Conservation (phyloP, 1,139 yeast species). For the Nakaseomyces delphensis region DNA sequence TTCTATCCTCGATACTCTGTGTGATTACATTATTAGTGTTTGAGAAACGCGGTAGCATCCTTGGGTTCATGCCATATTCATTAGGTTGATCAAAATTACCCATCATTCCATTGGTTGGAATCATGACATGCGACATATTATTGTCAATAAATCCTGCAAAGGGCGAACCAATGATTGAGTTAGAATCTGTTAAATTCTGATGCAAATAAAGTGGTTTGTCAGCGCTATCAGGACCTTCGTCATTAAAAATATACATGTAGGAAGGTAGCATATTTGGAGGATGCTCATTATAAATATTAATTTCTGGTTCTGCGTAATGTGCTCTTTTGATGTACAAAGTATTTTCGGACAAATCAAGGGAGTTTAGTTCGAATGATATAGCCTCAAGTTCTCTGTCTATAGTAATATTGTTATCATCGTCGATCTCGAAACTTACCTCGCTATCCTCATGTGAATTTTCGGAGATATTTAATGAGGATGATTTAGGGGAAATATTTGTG, state of each 20-base stretch:
- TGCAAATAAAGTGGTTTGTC: constrained; percentile 2
- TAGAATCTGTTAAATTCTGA: constrained; percentile 1
- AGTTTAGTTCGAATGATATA: not conserved
- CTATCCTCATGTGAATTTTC: not conserved
- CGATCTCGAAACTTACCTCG: not conserved
- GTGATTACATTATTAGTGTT: constrained; percentile 21
- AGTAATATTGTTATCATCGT: not conserved
- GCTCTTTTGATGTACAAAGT: not conserved
- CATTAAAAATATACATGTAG: constrained; percentile 1
- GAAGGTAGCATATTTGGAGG: not conserved
- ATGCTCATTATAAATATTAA: constrained; percentile 10
- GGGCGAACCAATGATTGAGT: constrained; percentile 1
- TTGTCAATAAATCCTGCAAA: not conserved
- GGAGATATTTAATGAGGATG: constrained; percentile 8
- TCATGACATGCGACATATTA: constrained; percentile 1
- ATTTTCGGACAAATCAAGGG: constrained; percentile 2
- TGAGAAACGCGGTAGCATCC: not conserved
- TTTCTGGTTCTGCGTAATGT: constrained; percentile 10
- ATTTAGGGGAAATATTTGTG: constrained; percentile 14
- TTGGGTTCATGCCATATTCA: constrained; percentile 1
- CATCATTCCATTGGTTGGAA: constrained; percentile 2
- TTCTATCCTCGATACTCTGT: constrained; percentile 47
- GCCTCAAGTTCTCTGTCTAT: constrained; percentile 6
- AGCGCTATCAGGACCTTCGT: not conserved
- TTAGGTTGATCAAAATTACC: constrained; percentile 1